Evolutionary conservation across 192 early-diverging fungal genomes (phyloP).

Genomic region (Backusella morwellensis): DNA sequence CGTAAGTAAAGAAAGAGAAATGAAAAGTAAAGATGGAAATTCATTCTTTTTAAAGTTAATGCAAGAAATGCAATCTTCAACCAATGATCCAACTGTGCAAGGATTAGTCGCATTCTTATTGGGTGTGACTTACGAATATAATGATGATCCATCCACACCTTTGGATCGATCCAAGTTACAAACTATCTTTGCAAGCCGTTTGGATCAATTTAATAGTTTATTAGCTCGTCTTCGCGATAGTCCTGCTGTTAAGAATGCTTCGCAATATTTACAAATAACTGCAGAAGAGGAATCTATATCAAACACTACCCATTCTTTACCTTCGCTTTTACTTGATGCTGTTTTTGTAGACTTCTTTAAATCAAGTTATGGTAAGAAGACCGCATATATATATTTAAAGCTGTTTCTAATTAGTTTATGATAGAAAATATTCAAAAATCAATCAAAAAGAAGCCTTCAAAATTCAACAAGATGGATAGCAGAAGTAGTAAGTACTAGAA

Average conservation of each 20-base stretch:
- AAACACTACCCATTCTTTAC: slow-evolving; percentile 42
- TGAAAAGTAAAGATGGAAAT: background rate
- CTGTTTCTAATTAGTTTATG: slow-evolving; percentile 21
- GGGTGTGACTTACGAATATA: slow-evolving; percentile 86
- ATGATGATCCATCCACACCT: slow-evolving; percentile 74
- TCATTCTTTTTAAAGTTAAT: slow-evolving; percentile 61
- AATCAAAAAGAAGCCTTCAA: slow-evolving; percentile 37
- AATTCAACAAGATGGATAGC: slow-evolving; percentile 15
- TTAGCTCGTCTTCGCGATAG: slow-evolving; percentile 85
- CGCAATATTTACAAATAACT: slow-evolving; percentile 63
- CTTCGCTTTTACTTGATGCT: slow-evolving; percentile 78
- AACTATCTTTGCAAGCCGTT: slow-evolving; percentile 80
- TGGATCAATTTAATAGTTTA: slow-evolving; percentile 85
- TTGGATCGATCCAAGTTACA: slow-evolving; percentile 75
- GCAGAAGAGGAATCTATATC: slow-evolving; percentile 53
- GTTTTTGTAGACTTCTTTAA: slow-evolving; percentile 86
- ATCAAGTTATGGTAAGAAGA: slow-evolving; percentile 65
- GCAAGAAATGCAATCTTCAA: slow-evolving; percentile 87
- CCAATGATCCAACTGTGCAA: slow-evolving; percentile 83
- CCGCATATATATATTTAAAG: slow-evolving; percentile 12
- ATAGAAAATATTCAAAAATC: slow-evolving; percentile 43
- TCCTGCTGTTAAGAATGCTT: slow-evolving; percentile 73
- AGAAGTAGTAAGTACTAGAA: slow-evolving; percentile 1
- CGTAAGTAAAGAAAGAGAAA: slow-evolving; percentile 47
- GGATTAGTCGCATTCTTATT: slow-evolving; percentile 87